phyloP scores from a whole-genome alignment of 2,329 filamentous ascomycete genomes.

The Ustulina deusta region DNA sequence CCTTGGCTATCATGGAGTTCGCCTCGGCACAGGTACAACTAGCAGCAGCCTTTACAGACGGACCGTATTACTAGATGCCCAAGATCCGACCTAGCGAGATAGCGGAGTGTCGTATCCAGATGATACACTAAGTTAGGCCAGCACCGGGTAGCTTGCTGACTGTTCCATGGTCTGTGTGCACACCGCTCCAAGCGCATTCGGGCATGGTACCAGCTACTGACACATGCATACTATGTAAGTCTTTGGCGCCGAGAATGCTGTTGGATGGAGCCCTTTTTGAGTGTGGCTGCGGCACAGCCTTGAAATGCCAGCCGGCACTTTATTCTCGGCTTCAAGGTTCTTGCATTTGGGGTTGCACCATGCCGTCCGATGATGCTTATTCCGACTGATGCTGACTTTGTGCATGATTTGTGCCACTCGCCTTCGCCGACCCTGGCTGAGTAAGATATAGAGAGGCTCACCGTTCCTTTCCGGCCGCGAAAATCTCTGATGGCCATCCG shows the following conservation, averaged over 20 bases:
- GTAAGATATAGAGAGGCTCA: slow-evolving; percentile 29
- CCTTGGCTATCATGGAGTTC: neutral
- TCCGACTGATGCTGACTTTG: neutral
- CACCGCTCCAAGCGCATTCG: slow-evolving; percentile 26
- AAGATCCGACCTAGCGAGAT: neutral
- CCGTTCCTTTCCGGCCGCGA: slow-evolving; percentile 22
- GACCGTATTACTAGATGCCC: slow-evolving; percentile 25
- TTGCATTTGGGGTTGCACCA: too few relatives aligned
- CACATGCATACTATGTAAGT: too few relatives aligned
- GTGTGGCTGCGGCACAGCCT: slow-evolving; percentile 35
- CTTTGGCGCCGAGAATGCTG: slow-evolving; percentile 14
- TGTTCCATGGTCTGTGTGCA: slow-evolving; percentile 30
- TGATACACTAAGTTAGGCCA: slow-evolving; percentile 1
- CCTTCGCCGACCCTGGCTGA: slow-evolving; percentile 22
- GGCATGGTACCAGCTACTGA: neutral
- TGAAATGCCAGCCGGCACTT: slow-evolving; percentile 33
- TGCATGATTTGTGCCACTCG: slow-evolving; percentile 4
- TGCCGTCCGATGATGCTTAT: slow-evolving; percentile 24
- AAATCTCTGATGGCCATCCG: neutral
- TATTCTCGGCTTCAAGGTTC: neutral
- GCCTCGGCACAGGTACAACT: slow-evolving; percentile 4
- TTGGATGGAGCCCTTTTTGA: slow-evolving; percentile 1
- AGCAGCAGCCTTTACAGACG: neutral
- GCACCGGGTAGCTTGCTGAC: slow-evolving; percentile 35
- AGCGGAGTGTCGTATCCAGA: neutral